Evolutionary conservation across 2,329 filamentous ascomycete species (phyloP), one percentile per base, ranked within the genome.

Genomic region (Dothiorella sarmentorum): DNA sequence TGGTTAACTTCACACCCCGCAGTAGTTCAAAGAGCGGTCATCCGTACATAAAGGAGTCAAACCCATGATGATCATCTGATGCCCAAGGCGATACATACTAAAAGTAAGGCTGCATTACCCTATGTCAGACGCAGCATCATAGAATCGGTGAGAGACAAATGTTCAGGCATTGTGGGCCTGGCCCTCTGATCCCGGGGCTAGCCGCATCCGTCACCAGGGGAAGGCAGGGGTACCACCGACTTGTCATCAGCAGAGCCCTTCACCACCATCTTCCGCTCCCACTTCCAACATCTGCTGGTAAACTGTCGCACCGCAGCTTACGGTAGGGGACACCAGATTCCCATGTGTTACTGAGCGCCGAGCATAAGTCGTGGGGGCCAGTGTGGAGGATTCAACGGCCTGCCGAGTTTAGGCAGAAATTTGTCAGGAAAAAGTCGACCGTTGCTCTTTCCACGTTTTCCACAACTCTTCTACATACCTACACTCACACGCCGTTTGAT

Each of bases 121-220:
- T 11, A 37, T 29, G 29, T 13, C 29, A 31, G 29, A 31, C 18
- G 11, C 9, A 4, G 18, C 7, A n/a, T n/a, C n/a, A n/a, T n/a
- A 17, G 47, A 52, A 27, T 6, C 22, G 47, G 22, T 15, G 31
- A 27, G 31, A 27, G 37, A 17, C n/a, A 42, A n/a, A 53, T 20
- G 47, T 20, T 38, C 20, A 26, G 47, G 13, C 15, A 5, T 15
- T 20, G 47, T 22, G 22, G 20, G 49, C 35, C 49, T 53, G 35
- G 10, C n/a, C 49, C 33, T 53, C 49, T 22, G 49, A 40, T 53
- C 49, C n/a, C 49, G 33, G 49, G 15, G 24, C 49, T 53, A 53
- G 49, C 49, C 49, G 24, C 22, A 40, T 53, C 35, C 6, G 49
- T 40, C 24, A 24, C 49, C 49, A 53, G 49, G 49, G 49, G 49